A percentile compares a stretch with the other conserved stretches of the same genome.
phyloP scores from a whole-genome alignment of 2,329 filamentous ascomycete species.

The Tolypocladium ovalisporum region DNA sequence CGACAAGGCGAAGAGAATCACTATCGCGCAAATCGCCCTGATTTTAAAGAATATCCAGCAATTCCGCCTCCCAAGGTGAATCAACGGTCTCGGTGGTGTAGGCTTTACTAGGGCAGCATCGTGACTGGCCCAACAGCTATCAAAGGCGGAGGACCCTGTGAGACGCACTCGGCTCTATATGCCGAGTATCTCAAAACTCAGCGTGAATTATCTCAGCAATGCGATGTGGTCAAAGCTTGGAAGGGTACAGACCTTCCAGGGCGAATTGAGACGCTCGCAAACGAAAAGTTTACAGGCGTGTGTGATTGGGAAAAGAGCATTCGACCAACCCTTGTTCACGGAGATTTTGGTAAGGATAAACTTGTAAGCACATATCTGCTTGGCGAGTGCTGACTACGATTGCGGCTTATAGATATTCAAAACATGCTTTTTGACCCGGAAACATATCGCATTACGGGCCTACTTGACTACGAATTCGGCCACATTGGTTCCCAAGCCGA shows the following conservation, averaged over 20 bases:
- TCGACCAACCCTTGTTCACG: neutral
- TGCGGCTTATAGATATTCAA: neutral
- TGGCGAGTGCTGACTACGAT: neutral
- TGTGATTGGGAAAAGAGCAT: neutral
- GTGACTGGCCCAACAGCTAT: neutral
- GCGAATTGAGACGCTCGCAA: neutral
- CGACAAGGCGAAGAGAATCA: neutral
- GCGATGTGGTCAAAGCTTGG: neutral
- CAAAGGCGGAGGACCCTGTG: neutral
- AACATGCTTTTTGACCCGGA: neutral
- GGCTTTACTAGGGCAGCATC: neutral
- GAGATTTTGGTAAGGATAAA: neutral
- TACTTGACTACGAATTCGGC: neutral
- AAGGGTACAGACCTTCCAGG: neutral
- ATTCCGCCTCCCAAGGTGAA: neutral
- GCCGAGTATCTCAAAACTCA: neutral
- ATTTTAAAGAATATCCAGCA: neutral
- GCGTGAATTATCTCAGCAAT: neutral
- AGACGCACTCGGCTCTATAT: neutral
- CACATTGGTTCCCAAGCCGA: neutral
- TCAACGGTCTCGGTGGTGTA: neutral
- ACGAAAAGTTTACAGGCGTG: neutral
- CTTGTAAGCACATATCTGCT: neutral
- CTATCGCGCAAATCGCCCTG: neutral
- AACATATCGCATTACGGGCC: neutral